Conservation (phyloP, 805 yeast species). For the Yueomyces sinensis region DNA sequence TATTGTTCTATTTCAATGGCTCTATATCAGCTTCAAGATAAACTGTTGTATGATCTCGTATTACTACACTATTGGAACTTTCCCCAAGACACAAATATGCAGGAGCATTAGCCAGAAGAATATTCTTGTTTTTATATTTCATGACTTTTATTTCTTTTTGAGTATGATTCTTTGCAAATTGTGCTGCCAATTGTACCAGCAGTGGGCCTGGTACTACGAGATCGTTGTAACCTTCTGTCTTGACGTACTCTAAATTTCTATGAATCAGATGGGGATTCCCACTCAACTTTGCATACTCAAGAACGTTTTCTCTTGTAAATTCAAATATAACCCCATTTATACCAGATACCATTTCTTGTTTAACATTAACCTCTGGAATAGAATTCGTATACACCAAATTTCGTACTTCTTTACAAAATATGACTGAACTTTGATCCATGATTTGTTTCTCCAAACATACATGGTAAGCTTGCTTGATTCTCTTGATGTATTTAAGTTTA, state of each 20-base stretch:
- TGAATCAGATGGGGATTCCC: constrained; percentile 81
- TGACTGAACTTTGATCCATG: too few species aligned
- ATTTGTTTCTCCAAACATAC: constrained; percentile 46
- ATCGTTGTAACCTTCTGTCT: constrained; percentile 45
- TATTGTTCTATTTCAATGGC: too few species aligned
- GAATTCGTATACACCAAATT: constrained; percentile 52
- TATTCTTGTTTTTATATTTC: too few species aligned
- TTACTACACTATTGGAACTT: too few species aligned
- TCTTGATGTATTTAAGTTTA: constrained; percentile 29
- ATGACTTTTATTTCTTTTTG: too few species aligned
- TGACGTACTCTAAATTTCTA: constrained; percentile 30
- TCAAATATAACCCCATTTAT: too few species aligned
- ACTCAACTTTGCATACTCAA: constrained; percentile 29
- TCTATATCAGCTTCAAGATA: too few species aligned
- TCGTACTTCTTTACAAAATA: constrained; percentile 37
- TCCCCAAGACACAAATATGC: too few species aligned
- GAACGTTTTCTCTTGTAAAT: constrained; percentile 14
- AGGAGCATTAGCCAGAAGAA: too few species aligned
- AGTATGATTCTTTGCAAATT: not conserved
- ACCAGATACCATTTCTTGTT: not conserved
- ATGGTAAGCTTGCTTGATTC: constrained; percentile 26
- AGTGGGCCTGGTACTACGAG: constrained; percentile 76
- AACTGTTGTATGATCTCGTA: too few species aligned
- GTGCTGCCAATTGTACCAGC: constrained; percentile 34
- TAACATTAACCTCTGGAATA: too few species aligned